Percentiles rank a stretch among this genome's conserved stretches.
phyloP scores from a whole-genome alignment of 225 moss, liverwort and hornwort species.

The Neckera pumila region DNA sequence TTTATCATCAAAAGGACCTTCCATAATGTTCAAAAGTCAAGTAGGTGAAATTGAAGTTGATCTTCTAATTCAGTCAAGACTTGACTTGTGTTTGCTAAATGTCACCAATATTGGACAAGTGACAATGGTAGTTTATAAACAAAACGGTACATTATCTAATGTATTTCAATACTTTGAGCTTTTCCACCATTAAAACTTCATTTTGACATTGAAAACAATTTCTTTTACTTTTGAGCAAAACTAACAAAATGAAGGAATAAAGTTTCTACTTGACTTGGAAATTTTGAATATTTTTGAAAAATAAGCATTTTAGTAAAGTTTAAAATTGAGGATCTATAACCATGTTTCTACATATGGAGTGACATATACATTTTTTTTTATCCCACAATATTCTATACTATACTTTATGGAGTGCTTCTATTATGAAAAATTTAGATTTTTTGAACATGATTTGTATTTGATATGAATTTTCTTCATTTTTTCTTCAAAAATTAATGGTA shows the following conservation, averaged over 20 bases:
- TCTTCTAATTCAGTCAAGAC: too few species aligned
- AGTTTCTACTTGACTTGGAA: neutral
- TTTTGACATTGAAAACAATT: neutral
- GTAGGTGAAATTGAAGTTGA: too few species aligned
- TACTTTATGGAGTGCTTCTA: too few species aligned
- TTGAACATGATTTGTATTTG: neutral
- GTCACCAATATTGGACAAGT: too few species aligned
- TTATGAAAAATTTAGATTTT: neutral
- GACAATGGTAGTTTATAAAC: neutral
- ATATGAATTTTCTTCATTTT: too few species aligned
- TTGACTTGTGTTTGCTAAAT: too few species aligned
- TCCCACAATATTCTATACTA: neutral
- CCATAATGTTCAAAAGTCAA: too few species aligned
- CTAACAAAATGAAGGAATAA: neutral
- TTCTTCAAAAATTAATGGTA: neutral
- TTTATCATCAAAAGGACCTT: too few species aligned
- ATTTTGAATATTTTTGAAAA: neutral
- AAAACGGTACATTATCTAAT: too few species aligned
- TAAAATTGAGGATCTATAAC: fast-evolving
- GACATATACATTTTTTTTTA: fast-evolving
- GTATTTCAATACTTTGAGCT: neutral
- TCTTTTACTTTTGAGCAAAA: neutral
- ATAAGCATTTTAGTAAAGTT: neutral
- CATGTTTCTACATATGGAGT: neutral
- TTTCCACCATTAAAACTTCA: too few species aligned